Percentiles rank a stretch among this genome's conserved stretches.
phyloP scores from a whole-genome alignment of 768 basidiomycete species.

The Mycena crocata region DNA sequence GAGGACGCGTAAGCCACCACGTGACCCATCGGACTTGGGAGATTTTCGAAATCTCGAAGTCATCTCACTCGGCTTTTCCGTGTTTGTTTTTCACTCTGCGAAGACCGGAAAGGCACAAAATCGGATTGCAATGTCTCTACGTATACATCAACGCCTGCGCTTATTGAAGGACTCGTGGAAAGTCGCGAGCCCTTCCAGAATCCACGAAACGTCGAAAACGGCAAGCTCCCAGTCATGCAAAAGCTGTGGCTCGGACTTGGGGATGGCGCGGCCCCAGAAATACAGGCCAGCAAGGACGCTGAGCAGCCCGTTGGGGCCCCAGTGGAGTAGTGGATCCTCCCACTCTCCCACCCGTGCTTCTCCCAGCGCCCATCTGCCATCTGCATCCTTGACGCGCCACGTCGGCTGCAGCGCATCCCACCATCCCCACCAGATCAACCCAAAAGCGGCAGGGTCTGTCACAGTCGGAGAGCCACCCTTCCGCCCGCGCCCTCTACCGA shows the following conservation, averaged over 20 bases:
- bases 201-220: neutral
- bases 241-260: neutral
- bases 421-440: neutral
- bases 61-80: too few species aligned
- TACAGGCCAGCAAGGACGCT: neutral
- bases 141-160: too few species aligned
- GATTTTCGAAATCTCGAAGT: too few species aligned
- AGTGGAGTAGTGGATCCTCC: neutral
- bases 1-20: too few species aligned
- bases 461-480: neutral
- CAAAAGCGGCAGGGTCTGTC: neutral
- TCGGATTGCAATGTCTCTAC: too few species aligned
- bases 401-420: conserved; percentile 1
- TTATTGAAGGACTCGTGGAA: neutral
- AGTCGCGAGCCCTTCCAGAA: neutral
- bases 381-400: neutral
- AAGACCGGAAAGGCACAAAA: too few species aligned
- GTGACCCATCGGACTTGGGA: too few species aligned
- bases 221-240: neutral
- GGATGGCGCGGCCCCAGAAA: neutral
- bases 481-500: neutral
- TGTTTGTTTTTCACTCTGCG: too few species aligned
- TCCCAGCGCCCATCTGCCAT: neutral
- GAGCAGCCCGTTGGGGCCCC: neutral
- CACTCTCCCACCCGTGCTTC: neutral